Conservation (phyloP, 2,329 filamentous ascomycete genomes). For the Aspergillus ochraceoroseus region DNA sequence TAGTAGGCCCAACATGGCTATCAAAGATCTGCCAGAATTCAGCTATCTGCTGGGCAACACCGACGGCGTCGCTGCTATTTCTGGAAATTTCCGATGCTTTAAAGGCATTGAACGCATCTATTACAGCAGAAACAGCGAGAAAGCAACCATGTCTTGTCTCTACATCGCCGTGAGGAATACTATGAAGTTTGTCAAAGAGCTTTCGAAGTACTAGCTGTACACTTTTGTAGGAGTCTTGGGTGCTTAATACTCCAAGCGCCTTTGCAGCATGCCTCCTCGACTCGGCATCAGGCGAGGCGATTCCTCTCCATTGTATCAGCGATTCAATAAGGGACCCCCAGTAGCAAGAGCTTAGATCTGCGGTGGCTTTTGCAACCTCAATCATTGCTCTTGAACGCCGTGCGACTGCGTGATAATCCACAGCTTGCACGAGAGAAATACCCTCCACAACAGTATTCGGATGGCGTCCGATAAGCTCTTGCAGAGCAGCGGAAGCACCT, state of each 20-base stretch:
- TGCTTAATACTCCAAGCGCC: constrained; percentile 56
- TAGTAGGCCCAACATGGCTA: constrained; percentile 30
- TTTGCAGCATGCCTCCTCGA: constrained; percentile 68
- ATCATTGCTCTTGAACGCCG: constrained; percentile 76
- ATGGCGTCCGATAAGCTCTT: constrained; percentile 89
- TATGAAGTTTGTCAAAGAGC: constrained; percentile 33
- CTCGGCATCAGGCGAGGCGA: constrained; percentile 70
- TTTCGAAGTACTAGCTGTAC: constrained; percentile 32
- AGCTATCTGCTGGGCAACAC: constrained; percentile 28
- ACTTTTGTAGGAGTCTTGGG: constrained; percentile 30
- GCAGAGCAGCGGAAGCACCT: constrained; percentile 85
- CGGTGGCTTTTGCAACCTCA: constrained; percentile 66
- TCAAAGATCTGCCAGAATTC: constrained; percentile 40
- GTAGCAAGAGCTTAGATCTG: constrained; percentile 59
- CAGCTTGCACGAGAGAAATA: constrained; percentile 78
- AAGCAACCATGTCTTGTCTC: constrained; percentile 45
- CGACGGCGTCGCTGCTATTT: constrained; percentile 22
- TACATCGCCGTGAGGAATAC: constrained; percentile 38
- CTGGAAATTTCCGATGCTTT: constrained; percentile 18
- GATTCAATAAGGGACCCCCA: constrained; percentile 66
- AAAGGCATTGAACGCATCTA: constrained; percentile 32
- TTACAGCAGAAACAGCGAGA: constrained; percentile 37
- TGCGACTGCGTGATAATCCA: constrained; percentile 91
- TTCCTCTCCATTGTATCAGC: constrained; percentile 78
- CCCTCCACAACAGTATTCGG: constrained; percentile 77